Percentiles rank a stretch among this genome's conserved stretches.
Evolutionary conservation across 2,329 filamentous ascomycete species (phyloP).

Genomic region (Alternaria brassicae): DNA sequence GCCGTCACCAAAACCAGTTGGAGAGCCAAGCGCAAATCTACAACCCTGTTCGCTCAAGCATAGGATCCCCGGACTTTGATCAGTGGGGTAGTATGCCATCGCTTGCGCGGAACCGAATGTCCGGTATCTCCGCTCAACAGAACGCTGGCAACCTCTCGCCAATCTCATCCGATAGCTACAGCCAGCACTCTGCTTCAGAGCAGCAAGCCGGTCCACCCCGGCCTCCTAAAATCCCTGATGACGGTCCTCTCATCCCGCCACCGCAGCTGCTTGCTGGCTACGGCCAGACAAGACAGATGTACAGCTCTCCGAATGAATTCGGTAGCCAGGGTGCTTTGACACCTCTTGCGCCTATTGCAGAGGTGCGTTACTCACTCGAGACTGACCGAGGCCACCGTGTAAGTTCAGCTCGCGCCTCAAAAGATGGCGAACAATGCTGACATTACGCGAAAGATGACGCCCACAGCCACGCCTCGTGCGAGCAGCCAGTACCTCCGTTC

Average conservation of each 20-base stretch:
- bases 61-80: slow-evolving; percentile 51
- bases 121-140: slow-evolving; percentile 41
- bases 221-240: slow-evolving; percentile 62
- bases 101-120: slow-evolving; percentile 51
- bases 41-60: slow-evolving; percentile 51
- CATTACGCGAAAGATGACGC: slow-evolving; percentile 34
- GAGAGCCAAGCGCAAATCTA: slow-evolving; percentile 76
- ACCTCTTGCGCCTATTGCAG: slow-evolving; percentile 59
- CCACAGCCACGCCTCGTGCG: slow-evolving; percentile 42
- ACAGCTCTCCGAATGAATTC: slow-evolving; percentile 47
- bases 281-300: slow-evolving; percentile 50
- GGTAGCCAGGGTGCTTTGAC: slow-evolving; percentile 48
- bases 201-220: slow-evolving; percentile 54
- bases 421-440: slow-evolving; percentile 17
- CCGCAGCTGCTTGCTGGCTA: slow-evolving; percentile 51
- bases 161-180: slow-evolving; percentile 50
- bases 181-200: slow-evolving; percentile 49
- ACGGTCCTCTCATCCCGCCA: slow-evolving; percentile 66
- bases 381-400: slow-evolving; percentile 50
- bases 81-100: slow-evolving; percentile 58
- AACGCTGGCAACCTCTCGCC: slow-evolving; percentile 47
- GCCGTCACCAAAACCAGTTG: slow-evolving; percentile 75
- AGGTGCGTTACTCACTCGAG: slow-evolving; percentile 59
- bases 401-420: slow-evolving; percentile 14
- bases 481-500: slow-evolving; percentile 37